Percentiles rank a stretch among this genome's conserved stretches.
Evolutionary conservation across 2,329 filamentous ascomycete genomes (phyloP).

Genomic region (Corniculantispora saksenae): DNA sequence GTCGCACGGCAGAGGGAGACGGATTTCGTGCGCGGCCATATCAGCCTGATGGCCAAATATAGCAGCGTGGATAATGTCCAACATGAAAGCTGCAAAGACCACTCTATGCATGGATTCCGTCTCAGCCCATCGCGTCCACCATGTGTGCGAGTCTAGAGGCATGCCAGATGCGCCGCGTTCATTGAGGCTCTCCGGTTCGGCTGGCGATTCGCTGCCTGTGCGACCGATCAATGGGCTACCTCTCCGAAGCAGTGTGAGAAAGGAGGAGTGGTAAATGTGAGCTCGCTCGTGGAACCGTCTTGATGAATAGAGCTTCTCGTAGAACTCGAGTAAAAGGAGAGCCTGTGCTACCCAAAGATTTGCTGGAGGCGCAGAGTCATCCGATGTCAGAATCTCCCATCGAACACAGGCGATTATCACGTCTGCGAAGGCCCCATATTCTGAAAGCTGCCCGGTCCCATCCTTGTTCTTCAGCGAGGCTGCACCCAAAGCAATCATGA

Average conservation of each 20-base stretch:
- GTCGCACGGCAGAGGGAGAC: constrained; percentile 82
- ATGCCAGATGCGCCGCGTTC: constrained; percentile 41
- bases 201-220: constrained; percentile 76
- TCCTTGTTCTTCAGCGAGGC: constrained; percentile 70
- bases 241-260: constrained; percentile 79
- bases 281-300: constrained; percentile 81
- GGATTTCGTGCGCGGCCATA: constrained; percentile 89
- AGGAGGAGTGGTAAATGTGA: constrained; percentile 87
- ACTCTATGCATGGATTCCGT: constrained; percentile 84
- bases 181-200: constrained; percentile 44
- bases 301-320: constrained; percentile 90
- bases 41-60: constrained; percentile 91
- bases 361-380: constrained; percentile 79
- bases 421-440: constrained; percentile 51
- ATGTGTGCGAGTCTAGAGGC: constrained; percentile 47
- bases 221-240: constrained; percentile 84
- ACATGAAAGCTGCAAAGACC: constrained; percentile 85
- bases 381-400: constrained; percentile 81
- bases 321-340: constrained; percentile 78
- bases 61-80: constrained; percentile 85
- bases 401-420: constrained; percentile 71
- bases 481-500: constrained; percentile 83
- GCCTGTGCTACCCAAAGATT: constrained; percentile 89
- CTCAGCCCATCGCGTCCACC: constrained; percentile 87
- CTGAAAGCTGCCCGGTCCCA: constrained; percentile 52